Percentiles rank a stretch among this genome's conserved stretches.
phyloP scores from a whole-genome alignment of 2,329 filamentous ascomycete genomes.

The Sphaerulina vaccinii region DNA sequence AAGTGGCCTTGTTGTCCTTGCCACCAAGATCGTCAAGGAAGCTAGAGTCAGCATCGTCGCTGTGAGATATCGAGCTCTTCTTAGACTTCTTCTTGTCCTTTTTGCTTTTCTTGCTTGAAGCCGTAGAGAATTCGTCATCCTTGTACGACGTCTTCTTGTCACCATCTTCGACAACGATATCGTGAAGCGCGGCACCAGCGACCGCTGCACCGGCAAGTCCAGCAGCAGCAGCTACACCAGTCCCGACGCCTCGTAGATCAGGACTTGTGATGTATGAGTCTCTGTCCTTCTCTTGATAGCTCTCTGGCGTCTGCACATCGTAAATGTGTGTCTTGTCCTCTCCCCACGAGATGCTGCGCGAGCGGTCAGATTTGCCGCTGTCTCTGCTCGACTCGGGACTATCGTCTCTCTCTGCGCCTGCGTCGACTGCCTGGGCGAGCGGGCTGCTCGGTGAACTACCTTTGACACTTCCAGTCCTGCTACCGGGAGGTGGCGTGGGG shows the following conservation, averaged over 20 bases:
- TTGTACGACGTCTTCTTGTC: conserved; percentile 34
- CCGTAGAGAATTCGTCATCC: conserved; percentile 19
- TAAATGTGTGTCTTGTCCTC: conserved; percentile 49
- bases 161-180: conserved; percentile 43
- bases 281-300: conserved; percentile 30
- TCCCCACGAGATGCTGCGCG: conserved; percentile 48
- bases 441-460: conserved; percentile 41
- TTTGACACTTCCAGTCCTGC: conserved; percentile 10
- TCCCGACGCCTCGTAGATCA: conserved; percentile 12
- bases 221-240: conserved; percentile 14
- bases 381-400: conserved; percentile 11
- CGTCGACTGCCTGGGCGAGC: conserved; percentile 19
- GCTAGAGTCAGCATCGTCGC: conserved; percentile 9
- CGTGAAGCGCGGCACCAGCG: conserved; percentile 33
- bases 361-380: conserved; percentile 25
- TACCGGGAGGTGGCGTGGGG: conserved; percentile 56
- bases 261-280: conserved; percentile 29
- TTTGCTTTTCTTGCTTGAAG: conserved; percentile 36
- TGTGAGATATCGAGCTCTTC: conserved; percentile 1
- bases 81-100: conserved; percentile 44
- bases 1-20: conserved; percentile 2
- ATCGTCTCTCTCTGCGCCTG: conserved; percentile 17
- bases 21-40: conserved; percentile 9
- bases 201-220: conserved; percentile 19
- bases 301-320: conserved; percentile 47